Evolutionary conservation across 768 basidiomycete species (phyloP).

Genomic region (Russula brevipes): DNA sequence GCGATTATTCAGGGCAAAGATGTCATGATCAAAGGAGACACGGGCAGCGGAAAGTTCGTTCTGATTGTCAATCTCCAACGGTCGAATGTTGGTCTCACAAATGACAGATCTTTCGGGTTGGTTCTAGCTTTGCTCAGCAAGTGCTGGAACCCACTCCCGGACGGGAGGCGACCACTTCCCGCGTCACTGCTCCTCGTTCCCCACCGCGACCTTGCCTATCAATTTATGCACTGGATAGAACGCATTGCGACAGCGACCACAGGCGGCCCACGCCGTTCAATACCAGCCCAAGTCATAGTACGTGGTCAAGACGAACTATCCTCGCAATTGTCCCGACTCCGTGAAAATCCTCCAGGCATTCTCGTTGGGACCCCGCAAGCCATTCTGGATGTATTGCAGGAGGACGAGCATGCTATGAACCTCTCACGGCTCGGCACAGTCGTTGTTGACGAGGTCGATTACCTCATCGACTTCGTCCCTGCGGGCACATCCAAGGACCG

Average conservation of each 20-base stretch:
- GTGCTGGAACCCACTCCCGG: conserved; percentile 31
- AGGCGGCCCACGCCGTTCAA: conserved; percentile 29
- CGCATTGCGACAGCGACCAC: neutral
- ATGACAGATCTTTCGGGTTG: conserved; percentile 62
- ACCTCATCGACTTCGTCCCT: conserved; percentile 54
- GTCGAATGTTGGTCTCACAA: neutral
- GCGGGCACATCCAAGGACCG: conserved; percentile 38
- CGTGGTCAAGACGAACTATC: conserved; percentile 43
- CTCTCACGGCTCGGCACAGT: conserved; percentile 49
- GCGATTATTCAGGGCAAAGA: conserved; percentile 54
- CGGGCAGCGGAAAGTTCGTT: conserved; percentile 78
- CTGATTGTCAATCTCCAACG: neutral
- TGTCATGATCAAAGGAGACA: conserved; percentile 60
- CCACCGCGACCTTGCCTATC: conserved; percentile 19
- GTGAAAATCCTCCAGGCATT: conserved; percentile 48
- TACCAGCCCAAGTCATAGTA: conserved; percentile 54
- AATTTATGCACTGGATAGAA: conserved; percentile 21
- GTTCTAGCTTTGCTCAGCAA: conserved; percentile 62
- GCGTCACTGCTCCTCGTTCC: conserved; percentile 18
- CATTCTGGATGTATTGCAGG: conserved; percentile 49
- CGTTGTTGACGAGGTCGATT: conserved; percentile 74
- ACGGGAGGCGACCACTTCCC: conserved; percentile 13
- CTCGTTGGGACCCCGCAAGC: conserved; percentile 71
- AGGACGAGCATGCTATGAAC: conserved; percentile 41
- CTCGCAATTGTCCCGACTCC: conserved; percentile 31